phyloP scores from a whole-genome alignment of 768 basidiomycete genomes.

The Collybia nuda region DNA sequence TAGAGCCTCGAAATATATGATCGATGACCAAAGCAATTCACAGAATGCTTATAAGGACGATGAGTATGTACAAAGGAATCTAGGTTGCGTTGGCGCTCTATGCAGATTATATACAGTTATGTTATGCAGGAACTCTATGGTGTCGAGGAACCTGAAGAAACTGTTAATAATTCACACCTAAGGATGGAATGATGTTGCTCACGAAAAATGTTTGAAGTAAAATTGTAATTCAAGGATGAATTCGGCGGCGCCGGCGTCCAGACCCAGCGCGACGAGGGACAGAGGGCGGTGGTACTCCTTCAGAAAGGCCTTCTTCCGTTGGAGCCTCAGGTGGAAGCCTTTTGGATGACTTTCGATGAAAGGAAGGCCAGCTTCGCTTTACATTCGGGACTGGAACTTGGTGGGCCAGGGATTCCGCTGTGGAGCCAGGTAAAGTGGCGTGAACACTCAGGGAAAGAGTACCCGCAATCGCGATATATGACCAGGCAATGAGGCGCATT shows the following conservation, averaged over 20 bases:
- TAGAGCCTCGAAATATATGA: too few species aligned
- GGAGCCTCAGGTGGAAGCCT: background rate
- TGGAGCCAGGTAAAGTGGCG: background rate
- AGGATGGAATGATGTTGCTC: too few species aligned
- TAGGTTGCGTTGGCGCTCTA: background rate
- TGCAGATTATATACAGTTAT: too few species aligned
- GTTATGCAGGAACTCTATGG: too few species aligned
- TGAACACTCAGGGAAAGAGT: background rate
- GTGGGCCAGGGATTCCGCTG: background rate
- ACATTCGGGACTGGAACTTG: background rate
- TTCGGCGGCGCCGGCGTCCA: slow-evolving; percentile 14
- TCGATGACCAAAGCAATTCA: too few species aligned
- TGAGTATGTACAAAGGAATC: too few species aligned
- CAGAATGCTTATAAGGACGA: too few species aligned
- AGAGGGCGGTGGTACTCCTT: slow-evolving; percentile 9
- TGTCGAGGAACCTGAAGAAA: too few species aligned
- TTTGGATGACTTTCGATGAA: background rate
- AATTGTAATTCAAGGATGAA: slow-evolving; percentile 12
- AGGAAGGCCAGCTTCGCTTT: slow-evolving; percentile 12
- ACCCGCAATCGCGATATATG: background rate
- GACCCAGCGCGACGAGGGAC: slow-evolving; percentile 14
- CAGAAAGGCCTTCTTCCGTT: slow-evolving; percentile 3
- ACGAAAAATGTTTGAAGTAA: too few species aligned
- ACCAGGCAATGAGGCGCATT: background rate
- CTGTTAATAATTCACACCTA: too few species aligned